A percentile compares a stretch with the other conserved stretches of the same genome.
Evolutionary conservation across 192 early-diverging fungal species (phyloP).

Genomic region (Endogone sp.): DNA sequence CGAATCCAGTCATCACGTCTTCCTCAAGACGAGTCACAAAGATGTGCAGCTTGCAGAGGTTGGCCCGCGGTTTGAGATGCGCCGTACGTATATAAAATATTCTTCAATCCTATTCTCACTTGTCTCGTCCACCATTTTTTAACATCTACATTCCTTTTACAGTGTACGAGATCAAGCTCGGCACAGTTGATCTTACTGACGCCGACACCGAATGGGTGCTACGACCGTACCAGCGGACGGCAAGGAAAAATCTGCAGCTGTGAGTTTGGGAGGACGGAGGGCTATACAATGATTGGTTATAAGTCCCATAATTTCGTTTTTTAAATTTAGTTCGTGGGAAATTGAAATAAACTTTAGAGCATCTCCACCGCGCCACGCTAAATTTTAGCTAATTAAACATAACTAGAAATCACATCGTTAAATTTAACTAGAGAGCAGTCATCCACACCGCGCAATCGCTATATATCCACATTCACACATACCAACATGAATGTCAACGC

Average conservation of each 20-base stretch:
- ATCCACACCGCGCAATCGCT: too few relatives aligned
- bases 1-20: conserved; percentile 88
- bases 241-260: conserved; percentile 75
- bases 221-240: conserved; percentile 85
- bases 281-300: too few relatives aligned
- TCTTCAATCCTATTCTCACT: conserved; percentile 9
- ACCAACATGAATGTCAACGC: too few relatives aligned
- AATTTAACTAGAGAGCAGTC: too few relatives aligned
- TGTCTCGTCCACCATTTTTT: neutral
- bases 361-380: too few relatives aligned
- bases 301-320: too few relatives aligned
- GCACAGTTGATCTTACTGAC: conserved; percentile 89
- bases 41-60: conserved; percentile 95
- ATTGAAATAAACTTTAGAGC: too few relatives aligned
- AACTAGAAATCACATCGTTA: too few relatives aligned
- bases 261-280: conserved; percentile 27
- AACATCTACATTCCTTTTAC: neutral
- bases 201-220: conserved; percentile 98
- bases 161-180: conserved; percentile 95
- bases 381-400: too few relatives aligned
- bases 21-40: conserved; percentile 80
- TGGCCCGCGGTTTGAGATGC: conserved; percentile 98
- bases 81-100: conserved; percentile 38
- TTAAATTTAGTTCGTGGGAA: too few relatives aligned
- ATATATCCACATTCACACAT: too few relatives aligned